phyloP scores from a whole-genome alignment of 1,284 basidiomycete genomes.

The Cryptococcus deneoformans region DNA sequence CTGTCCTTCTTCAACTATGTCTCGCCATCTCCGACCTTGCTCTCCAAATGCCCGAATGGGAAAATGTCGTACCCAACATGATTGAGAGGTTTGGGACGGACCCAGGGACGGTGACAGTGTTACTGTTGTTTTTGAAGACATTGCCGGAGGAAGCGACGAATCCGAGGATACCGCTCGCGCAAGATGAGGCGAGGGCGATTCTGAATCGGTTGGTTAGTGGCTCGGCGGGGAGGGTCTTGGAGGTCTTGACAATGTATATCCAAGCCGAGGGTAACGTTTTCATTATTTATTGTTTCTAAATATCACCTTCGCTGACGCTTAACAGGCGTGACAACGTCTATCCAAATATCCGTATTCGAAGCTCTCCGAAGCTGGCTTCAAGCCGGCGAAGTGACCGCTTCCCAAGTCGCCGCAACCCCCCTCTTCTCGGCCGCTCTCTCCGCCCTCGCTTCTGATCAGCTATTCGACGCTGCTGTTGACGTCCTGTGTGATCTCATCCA shows the following conservation, averaged over 20 bases:
- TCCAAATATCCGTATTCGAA: conserved; percentile 84
- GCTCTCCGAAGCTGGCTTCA: conserved; percentile 85
- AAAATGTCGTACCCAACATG: conserved; percentile 73
- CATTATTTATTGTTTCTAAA: not conserved
- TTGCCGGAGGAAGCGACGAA: conserved; percentile 90
- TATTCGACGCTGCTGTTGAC: conserved; percentile 92
- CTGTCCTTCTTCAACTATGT: conserved; percentile 85
- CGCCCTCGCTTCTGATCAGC: conserved; percentile 73
- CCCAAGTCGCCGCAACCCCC: conserved; percentile 68
- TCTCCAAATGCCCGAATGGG: conserved; percentile 85
- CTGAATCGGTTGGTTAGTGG: conserved; percentile 64
- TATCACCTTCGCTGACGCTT: not conserved
- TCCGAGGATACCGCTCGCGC: conserved; percentile 83
- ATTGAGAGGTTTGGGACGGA: conserved; percentile 83
- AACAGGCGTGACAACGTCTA: conserved; percentile 72
- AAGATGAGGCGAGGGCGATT: conserved; percentile 73
- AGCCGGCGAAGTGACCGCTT: conserved; percentile 75
- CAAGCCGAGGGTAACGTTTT: conserved; percentile 70
- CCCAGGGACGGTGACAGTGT: conserved; percentile 73
- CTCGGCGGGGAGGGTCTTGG: conserved; percentile 71
- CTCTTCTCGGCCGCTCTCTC: conserved; percentile 83
- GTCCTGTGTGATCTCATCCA: conserved; percentile 93
- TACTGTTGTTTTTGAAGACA: conserved; percentile 88
- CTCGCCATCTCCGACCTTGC: conserved; percentile 88
- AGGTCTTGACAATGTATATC: conserved; percentile 83